Percentiles rank a stretch among this genome's conserved stretches.
Conservation (phyloP, 2,329 filamentous ascomycete genomes). For the Fonsecaea multimorphosa region DNA sequence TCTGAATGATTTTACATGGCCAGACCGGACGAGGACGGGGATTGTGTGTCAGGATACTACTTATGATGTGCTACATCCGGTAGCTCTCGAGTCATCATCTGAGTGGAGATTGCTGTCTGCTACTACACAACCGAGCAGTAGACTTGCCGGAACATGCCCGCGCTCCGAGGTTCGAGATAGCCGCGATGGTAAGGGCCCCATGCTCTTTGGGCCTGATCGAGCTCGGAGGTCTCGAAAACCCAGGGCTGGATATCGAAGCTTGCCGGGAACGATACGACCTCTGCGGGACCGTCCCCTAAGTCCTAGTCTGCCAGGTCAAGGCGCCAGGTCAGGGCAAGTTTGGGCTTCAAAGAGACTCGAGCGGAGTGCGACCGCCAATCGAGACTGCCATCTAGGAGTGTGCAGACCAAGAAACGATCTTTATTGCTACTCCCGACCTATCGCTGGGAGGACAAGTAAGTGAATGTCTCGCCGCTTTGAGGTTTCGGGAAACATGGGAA, state of each 20-base stretch:
- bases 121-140: neutral
- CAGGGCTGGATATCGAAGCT: neutral
- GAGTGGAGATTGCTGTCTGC: neutral
- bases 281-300: neutral
- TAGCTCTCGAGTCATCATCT: neutral
- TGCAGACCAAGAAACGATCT: neutral
- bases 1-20: neutral
- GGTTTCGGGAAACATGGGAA: neutral
- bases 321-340: neutral
- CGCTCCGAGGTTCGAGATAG: slow-evolving; percentile 3
- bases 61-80: neutral
- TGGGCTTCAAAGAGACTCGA: neutral
- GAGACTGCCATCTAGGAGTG: neutral
- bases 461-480: neutral
- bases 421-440: neutral
- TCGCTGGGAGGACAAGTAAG: neutral
- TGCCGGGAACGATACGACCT: neutral
- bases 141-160: neutral
- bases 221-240: neutral
- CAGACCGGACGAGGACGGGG: neutral
- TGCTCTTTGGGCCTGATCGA: neutral
- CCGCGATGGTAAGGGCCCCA: neutral
- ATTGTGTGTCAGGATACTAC: neutral
- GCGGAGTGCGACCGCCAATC: neutral
- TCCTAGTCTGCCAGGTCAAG: neutral